Evolutionary conservation across 495 filamentous ascomycete genomes (phyloP), one percentile per base, ranked within the genome.

Genomic region (Talaromyces stipitatus): DNA sequence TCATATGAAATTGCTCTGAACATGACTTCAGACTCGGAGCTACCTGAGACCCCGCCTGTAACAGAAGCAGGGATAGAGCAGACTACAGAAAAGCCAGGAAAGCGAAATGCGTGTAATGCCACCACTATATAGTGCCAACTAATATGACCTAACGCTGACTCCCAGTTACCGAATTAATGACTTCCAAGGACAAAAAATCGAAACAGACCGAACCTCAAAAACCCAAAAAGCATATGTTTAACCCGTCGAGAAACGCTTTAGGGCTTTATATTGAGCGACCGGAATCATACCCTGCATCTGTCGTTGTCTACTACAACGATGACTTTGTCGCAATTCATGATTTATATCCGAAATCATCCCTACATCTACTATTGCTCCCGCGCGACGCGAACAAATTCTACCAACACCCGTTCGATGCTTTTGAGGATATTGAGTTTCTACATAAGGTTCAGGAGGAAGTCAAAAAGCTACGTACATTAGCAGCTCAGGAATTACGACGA

Each of bases 311-410:
- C 66, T 72, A 87, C 69, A 82, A 85, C 61, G 70, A 75, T 6
- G 70, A 85, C 58, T 95, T 88, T 58, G 92, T 97, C 41, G 81
- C 82, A 14, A 90, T 97, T 71, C 74, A 87, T 41, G 94, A 98
- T 69, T 68, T 81, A 50, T 98, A 82, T 66, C 91, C 92, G 4
- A 97, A 97, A 69, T 83, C 90, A 20, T 82, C 79, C 11, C 72
- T 97, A 6, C 94, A 98, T 69, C 75, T 90, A 0, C 89, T 98
- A 12, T 82, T 98, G 9, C 82, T 98, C 3, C 90, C 92, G 9
- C 87, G 92, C 22, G 81, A 88, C 38, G 69, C 75, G 0, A 60
- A 73, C 2, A 85, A 85, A 63, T 81, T 75, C 58, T 67, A 75
- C 9, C 73, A 83, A 11, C 88, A 95, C 58, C 91, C 92, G 0